Evolutionary conservation across 495 filamentous ascomycete species (phyloP).

Genomic region (Glonium stellatum): DNA sequence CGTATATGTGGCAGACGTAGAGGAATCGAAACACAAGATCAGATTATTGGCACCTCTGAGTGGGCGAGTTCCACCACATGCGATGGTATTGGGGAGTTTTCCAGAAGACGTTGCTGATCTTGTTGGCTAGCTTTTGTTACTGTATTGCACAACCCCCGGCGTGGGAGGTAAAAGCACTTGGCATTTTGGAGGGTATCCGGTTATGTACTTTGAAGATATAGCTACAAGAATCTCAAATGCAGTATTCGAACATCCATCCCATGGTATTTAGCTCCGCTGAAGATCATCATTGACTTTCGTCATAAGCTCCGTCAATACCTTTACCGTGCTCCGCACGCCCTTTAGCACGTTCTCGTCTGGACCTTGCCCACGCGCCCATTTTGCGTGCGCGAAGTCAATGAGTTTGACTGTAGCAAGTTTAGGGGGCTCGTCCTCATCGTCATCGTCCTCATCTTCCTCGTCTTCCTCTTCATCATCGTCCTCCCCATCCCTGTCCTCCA

Average conservation of each 20-base stretch:
- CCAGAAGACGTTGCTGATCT: constrained; percentile 38
- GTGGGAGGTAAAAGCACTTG: not conserved
- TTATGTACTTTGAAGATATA: constrained; percentile 4
- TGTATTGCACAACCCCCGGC: not conserved
- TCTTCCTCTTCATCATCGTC: constrained; percentile 56
- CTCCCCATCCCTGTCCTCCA: constrained; percentile 41
- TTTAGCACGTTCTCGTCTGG: constrained; percentile 78
- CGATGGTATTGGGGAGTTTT: constrained; percentile 52
- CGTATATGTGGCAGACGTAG: constrained; percentile 83
- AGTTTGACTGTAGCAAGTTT: constrained; percentile 76
- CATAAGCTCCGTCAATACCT: constrained; percentile 60
- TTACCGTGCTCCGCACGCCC: constrained; percentile 66
- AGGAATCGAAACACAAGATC: constrained; percentile 73
- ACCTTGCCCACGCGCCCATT: constrained; percentile 76
- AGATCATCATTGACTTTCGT: constrained; percentile 22
- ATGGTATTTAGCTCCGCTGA: not conserved
- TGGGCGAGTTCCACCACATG: constrained; percentile 67
- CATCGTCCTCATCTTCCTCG: constrained; percentile 62
- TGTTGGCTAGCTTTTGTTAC: constrained; percentile 19
- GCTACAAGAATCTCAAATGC: not conserved
- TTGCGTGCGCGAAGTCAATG: constrained; percentile 95
- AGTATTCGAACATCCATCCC: too few species aligned
- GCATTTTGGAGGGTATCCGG: constrained; percentile 9
- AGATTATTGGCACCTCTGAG: constrained; percentile 75
- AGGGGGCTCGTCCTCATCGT: constrained; percentile 58